Base-by-base conservation (phyloP, 2,329 filamentous ascomycete species). In the Talaromyces sp. region DNA sequence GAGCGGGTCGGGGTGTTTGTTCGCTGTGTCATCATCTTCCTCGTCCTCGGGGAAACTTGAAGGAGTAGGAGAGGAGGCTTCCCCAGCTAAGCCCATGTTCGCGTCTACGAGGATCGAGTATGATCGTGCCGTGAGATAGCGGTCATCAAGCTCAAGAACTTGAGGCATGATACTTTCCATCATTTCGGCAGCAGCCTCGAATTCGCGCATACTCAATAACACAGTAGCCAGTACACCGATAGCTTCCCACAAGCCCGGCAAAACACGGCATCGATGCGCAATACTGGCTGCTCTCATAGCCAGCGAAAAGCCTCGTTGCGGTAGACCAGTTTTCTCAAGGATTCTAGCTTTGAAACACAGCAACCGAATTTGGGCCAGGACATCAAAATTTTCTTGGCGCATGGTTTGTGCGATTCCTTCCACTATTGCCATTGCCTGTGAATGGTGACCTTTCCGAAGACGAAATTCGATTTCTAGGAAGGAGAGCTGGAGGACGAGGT, bases 81-180 rank as follows among this genome's bases (percentile, higher is more conserved):
- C 79, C 71, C 39, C 91, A 0, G 91, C 91, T 65, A 90, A 77
- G 0, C 92, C 92, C 80, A 96, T 89, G 68, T 88, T 85, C 0
- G 90, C 88, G 72, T 96, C 92, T 0, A 86, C 90, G 2, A 96
- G 82, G 23, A 86, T 75, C 1, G 84, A 84, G 73, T 93, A 93
- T 18, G 92, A 81, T 23, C 80, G 82, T 0, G 87, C 92, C 0
- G 83, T 82, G 14, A 91, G 79, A 54, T 80, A 80, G 1, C 82
- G 79, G 54, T 89, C 85, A 58, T 87, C 85, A 58, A 85, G 86
- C 74, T 96, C 91, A 1, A 96, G 80, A 23, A 89, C 86, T 66
- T 92, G 87, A 3, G 93, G 92, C 64, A 96, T 81, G 8, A 90
- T 82, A 1, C 86, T 86, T 58, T 85, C 80, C 3, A 96, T 76